Percentiles rank a stretch among this genome's conserved stretches.
Evolutionary conservation across 371 early-diverging fungal genomes (phyloP).

Genomic region (Actinomortierella ambigua): DNA sequence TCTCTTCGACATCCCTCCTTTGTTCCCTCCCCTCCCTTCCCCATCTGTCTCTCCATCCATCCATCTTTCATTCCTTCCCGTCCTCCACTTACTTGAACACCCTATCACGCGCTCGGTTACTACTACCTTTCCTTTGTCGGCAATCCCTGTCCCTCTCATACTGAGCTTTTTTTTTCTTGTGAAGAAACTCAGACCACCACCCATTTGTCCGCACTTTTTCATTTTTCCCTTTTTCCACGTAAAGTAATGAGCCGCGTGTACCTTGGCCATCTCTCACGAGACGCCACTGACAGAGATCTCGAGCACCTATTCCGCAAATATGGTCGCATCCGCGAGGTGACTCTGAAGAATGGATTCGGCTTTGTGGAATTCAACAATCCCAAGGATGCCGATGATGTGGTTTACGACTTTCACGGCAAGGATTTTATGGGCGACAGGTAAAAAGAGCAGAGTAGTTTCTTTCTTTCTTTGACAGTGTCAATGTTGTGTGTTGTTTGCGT

Average conservation of each 20-base stretch:
- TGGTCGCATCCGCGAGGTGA: constrained; percentile 76
- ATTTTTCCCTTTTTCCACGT: constrained; percentile 2
- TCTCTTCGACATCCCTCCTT: no score
- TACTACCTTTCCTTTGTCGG: no score
- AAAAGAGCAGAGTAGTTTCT: no score
- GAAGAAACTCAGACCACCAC: not conserved
- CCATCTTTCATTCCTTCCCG: no score
- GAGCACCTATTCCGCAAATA: constrained; percentile 71
- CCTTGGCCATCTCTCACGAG: constrained; percentile 72
- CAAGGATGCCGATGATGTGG: constrained; percentile 79
- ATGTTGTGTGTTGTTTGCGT: no score
- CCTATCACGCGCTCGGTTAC: no score
- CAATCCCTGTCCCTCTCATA: no score
- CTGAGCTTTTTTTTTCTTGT: not conserved
- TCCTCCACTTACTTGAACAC: no score
- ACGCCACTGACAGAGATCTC: constrained; percentile 70
- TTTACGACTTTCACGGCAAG: constrained; percentile 71
- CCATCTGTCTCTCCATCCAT: no score
- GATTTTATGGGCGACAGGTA: constrained; percentile 81
- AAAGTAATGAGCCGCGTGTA: constrained; percentile 70
- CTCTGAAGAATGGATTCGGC: constrained; percentile 75
- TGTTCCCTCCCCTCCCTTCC: no score
- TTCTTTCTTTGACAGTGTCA: no score
- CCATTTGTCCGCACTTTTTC: not conserved
- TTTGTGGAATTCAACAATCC: constrained; percentile 77